Conservation (phyloP, 345 rosid genomes). For the Hypericum androsaemum region DNA sequence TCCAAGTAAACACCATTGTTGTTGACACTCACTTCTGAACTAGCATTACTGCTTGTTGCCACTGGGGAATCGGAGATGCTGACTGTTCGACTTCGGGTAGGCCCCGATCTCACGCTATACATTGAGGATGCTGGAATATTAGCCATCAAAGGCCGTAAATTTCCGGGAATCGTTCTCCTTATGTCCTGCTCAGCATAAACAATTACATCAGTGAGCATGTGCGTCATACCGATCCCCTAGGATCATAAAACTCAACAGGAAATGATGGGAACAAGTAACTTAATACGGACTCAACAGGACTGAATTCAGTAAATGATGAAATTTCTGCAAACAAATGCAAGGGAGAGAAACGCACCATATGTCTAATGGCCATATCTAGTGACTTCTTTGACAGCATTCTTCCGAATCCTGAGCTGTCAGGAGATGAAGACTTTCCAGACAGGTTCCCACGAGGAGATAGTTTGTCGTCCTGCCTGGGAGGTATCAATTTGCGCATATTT, state of each 20-base stretch:
- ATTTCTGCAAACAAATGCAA: conserved; percentile 3
- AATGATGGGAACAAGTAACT: not conserved
- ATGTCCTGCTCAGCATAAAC: conserved; percentile 52
- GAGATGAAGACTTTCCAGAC: conserved; percentile 78
- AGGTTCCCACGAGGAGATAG: conserved; percentile 65
- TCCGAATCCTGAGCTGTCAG: conserved; percentile 87
- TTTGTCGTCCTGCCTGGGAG: conserved; percentile 71
- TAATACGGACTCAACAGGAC: not conserved
- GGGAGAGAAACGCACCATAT: conserved; percentile 57
- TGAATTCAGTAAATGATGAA: not conserved
- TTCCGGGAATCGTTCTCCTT: conserved; percentile 81
- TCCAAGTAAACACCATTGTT: conserved; percentile 58
- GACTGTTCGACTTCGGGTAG: conserved; percentile 47
- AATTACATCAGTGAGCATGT: not conserved
- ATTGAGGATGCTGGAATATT: conserved; percentile 94
- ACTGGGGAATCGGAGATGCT: conserved; percentile 83
- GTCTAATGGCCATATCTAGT: conserved; percentile 95
- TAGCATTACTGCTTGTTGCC: conserved; percentile 96
- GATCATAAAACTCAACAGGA: no score
- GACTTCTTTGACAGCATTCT: conserved; percentile 95
- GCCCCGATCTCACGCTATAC: conserved; percentile 95
- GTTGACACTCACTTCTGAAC: conserved; percentile 85
- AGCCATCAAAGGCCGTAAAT: conserved; percentile 79
- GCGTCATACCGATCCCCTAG: not conserved
- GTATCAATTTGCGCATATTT: conserved; percentile 84